Base-by-base conservation (phyloP, 371 early-diverging fungal genomes). In the Mucor velutinosus region DNA sequence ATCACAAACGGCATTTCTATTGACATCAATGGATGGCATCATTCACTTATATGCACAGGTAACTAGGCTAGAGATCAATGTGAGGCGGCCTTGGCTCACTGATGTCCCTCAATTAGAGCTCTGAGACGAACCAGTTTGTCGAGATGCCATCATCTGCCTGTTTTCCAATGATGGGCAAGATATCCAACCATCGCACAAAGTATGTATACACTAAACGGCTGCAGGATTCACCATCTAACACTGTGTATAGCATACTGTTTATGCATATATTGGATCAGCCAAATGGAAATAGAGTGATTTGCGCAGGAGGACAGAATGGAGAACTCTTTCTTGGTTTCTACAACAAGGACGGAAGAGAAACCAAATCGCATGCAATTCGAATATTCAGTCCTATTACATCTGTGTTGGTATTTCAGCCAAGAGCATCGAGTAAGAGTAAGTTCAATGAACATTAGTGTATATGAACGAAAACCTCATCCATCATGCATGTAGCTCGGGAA, bases 261-360 rank as follows among this genome's bases (percentile, higher is more conserved):
- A 70, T 86, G 62, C 85, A 80, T 27, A 77, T 89, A 41, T 74
- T 79, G 37, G 84, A 87, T 58, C 79, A 77, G 29, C 71, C 70
- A 1, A 66, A 73, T 41, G 80, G 80, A 19, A 68, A 69, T 8
- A 74, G 78, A 35, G 79, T 88, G 14, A 76, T 88, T 8, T 88
- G 86, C 21, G 87, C 88, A 32, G 89, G 88, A 25, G 87, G 88
- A 11, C 88, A 89, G 61, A 80, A 86, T 51, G 89, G 89, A 2
- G 83, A 86, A 23, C 65, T 89, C 23, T 78, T 85, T 60, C 58
- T 89, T 25, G 74, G 64, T 1, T 71, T 83, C 41, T 77, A 81
- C n/a, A 58, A 29, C 12, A n/a, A 65, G 69, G 71, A 77, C 2
- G 81, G 79, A 23, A 62, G 64, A 7, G 81, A 83, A 62, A 62